These are phyloP conservation scores for Astragalus glycyphyllos DNA, from an alignment of 306 rosid species.

Conservation along the genomic window DNA sequence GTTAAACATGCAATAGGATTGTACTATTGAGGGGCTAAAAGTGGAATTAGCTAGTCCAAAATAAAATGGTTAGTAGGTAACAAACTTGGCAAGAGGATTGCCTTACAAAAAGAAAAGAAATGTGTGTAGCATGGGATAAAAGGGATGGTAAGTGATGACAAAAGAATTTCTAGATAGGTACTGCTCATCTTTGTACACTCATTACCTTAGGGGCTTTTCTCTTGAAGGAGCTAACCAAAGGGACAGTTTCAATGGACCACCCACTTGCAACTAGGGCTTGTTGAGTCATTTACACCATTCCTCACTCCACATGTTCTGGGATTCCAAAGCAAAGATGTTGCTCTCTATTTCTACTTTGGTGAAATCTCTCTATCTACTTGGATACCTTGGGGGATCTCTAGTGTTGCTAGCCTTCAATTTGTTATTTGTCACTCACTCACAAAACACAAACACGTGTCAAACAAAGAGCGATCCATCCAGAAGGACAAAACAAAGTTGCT, in stretches of 20 bases:
- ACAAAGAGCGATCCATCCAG: background rate
- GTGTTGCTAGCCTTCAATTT: slow-evolving; percentile 10
- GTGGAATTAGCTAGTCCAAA: too few relatives aligned
- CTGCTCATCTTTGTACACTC: slow-evolving; percentile 50
- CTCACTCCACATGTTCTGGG: slow-evolving; percentile 57
- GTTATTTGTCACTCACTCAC: slow-evolving; percentile 35
- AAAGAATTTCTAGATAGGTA: slow-evolving; percentile 54
- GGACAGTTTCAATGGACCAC: slow-evolving; percentile 56
- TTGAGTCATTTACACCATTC: slow-evolving; percentile 60
- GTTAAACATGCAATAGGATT: too few relatives aligned
- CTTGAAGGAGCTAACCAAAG: background rate
- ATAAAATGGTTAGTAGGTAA: background rate
- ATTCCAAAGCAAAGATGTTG: slow-evolving; percentile 51
- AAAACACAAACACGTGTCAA: slow-evolving; percentile 14
- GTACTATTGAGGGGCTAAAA: too few relatives aligned
- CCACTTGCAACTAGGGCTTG: slow-evolving; percentile 62
- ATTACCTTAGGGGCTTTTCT: slow-evolving; percentile 4
- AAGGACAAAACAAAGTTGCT: slow-evolving; percentile 26
- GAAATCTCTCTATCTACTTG: slow-evolving; percentile 33
- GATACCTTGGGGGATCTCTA: slow-evolving; percentile 8
- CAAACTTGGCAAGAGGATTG: background rate
- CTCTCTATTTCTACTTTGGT: slow-evolving; percentile 43
- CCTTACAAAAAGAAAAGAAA: background rate
- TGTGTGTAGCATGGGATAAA: slow-evolving; percentile 12
- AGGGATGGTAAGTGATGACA: slow-evolving; percentile 24